Evolutionary conservation across 2,329 filamentous ascomycete species (phyloP).

Genomic region (Fusarium anguioides): DNA sequence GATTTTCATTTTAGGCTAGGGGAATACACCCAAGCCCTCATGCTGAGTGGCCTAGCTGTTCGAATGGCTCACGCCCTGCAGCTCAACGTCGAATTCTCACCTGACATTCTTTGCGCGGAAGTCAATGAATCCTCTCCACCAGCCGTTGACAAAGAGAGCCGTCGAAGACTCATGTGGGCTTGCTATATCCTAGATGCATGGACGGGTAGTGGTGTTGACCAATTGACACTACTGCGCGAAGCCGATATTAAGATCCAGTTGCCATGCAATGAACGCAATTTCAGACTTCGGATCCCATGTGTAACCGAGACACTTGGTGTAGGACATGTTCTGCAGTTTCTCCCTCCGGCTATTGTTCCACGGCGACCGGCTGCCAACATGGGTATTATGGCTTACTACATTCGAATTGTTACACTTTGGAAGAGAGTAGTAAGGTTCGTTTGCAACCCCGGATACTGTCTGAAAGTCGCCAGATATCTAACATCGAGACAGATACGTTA

Average conservation of each 20-base stretch:
- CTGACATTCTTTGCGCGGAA: conserved; percentile 54
- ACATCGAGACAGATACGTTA: conserved; percentile 52
- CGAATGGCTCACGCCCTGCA: conserved; percentile 57
- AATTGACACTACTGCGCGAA: conserved; percentile 53
- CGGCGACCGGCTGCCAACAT: conserved; percentile 55
- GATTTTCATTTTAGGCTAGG: conserved; percentile 55
- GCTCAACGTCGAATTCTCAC: conserved; percentile 52
- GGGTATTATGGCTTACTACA: conserved; percentile 58
- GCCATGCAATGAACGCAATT: conserved; percentile 55
- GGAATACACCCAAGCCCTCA: conserved; percentile 55
- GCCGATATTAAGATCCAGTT: conserved; percentile 56
- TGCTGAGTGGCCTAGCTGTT: conserved; percentile 55
- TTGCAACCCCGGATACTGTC: conserved; percentile 8
- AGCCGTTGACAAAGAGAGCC: conserved; percentile 53
- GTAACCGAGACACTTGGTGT: conserved; percentile 56
- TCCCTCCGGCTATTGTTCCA: conserved; percentile 54
- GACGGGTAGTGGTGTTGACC: conserved; percentile 54
- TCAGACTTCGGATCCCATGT: conserved; percentile 54
- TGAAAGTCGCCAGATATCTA: not conserved
- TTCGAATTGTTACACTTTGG: conserved; percentile 55
- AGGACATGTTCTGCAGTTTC: conserved; percentile 54
- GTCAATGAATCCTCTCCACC: conserved; percentile 47
- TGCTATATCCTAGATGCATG: conserved; percentile 56
- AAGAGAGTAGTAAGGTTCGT: conserved; percentile 53
- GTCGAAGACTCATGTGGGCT: conserved; percentile 56